Percentiles rank a stretch among this genome's conserved stretches.
Evolutionary conservation across 768 basidiomycete species (phyloP).

Genomic region (Suillus lakei): DNA sequence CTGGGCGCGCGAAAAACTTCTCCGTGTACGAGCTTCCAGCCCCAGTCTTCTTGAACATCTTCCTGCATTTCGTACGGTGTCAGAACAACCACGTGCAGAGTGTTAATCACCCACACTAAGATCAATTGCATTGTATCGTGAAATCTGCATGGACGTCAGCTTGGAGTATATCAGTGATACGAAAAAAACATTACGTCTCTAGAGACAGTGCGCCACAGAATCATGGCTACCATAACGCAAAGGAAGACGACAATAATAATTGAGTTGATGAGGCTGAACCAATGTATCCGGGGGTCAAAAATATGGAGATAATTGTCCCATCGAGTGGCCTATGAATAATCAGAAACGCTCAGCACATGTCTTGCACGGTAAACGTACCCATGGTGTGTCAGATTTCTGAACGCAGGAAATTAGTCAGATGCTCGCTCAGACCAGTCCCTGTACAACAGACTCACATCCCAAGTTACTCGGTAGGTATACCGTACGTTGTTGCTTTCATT

Average conservation of each 20-base stretch:
- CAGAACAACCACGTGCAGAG: constrained; percentile 3
- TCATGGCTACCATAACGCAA: constrained; percentile 91
- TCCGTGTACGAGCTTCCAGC: constrained; percentile 97
- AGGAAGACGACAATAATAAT: constrained; percentile 91
- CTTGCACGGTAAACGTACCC: constrained; percentile 49
- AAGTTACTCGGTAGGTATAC: constrained; percentile 88
- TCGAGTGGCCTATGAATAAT: constrained; percentile 72
- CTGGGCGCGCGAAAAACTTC: constrained; percentile 91
- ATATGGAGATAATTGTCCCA: constrained; percentile 98
- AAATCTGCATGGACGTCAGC: constrained; percentile 55
- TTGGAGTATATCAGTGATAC: constrained; percentile 17
- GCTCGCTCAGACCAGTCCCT: constrained; percentile 5
- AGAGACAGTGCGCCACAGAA: constrained; percentile 83
- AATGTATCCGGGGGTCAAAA: constrained; percentile 93
- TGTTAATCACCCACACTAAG: constrained; percentile 63
- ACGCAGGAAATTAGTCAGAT: not conserved
- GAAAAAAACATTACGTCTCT: constrained; percentile 67
- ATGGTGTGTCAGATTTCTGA: constrained; percentile 84
- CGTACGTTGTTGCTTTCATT: constrained; percentile 62
- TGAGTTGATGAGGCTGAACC: constrained; percentile 95
- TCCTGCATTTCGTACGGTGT: constrained; percentile 52
- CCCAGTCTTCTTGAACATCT: constrained; percentile 97
- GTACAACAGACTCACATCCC: constrained; percentile 62
- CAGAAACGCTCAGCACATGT: constrained; percentile 5
- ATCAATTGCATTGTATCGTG: constrained; percentile 94